Conservation (phyloP, 1,284 basidiomycete species). For the Tremellales sp. region DNA sequence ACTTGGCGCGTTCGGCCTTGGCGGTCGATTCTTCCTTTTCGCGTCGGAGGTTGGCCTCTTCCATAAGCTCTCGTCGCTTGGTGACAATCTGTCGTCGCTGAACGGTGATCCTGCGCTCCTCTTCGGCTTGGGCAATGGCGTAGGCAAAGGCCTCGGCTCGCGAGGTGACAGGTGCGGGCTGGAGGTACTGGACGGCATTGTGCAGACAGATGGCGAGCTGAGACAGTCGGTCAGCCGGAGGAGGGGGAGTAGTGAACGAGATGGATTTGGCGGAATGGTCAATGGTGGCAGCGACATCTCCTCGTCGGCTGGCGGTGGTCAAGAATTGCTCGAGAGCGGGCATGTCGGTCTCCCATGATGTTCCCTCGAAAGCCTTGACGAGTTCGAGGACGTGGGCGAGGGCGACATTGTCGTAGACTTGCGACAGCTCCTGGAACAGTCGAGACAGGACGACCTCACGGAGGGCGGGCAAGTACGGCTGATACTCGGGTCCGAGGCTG, state of each 20-base stretch:
- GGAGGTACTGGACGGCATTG: conserved; percentile 59
- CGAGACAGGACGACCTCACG: conserved; percentile 89
- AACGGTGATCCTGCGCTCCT: conserved; percentile 69
- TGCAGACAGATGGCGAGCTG: conserved; percentile 70
- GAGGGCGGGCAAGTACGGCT: conserved; percentile 82
- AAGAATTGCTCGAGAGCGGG: conserved; percentile 85
- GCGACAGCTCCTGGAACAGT: conserved; percentile 87
- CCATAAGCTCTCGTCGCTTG: conserved; percentile 78
- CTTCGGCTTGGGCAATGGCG: conserved; percentile 52
- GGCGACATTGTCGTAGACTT: conserved; percentile 89
- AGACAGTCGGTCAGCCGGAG: conserved; percentile 58
- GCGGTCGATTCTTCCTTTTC: conserved; percentile 87
- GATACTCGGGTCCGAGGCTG: conserved; percentile 59
- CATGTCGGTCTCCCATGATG: conserved; percentile 57
- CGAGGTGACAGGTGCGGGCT: conserved; percentile 43
- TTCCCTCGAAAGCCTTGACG: conserved; percentile 64
- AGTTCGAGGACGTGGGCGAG: conserved; percentile 71
- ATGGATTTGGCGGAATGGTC: conserved; percentile 87
- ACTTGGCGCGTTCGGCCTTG: conserved; percentile 65
- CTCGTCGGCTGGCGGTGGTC: conserved; percentile 84
- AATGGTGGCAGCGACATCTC: conserved; percentile 81
- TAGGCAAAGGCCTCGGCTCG: conserved; percentile 46
- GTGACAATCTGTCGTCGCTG: conserved; percentile 78
- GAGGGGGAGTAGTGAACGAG: conserved; percentile 57
- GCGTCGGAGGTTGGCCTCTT: conserved; percentile 77